Percentiles rank a stretch among this genome's conserved stretches.
These are phyloP conservation scores for Picea abies DNA, from an alignment of 83 land plant species.

Conservation along the genomic window DNA sequence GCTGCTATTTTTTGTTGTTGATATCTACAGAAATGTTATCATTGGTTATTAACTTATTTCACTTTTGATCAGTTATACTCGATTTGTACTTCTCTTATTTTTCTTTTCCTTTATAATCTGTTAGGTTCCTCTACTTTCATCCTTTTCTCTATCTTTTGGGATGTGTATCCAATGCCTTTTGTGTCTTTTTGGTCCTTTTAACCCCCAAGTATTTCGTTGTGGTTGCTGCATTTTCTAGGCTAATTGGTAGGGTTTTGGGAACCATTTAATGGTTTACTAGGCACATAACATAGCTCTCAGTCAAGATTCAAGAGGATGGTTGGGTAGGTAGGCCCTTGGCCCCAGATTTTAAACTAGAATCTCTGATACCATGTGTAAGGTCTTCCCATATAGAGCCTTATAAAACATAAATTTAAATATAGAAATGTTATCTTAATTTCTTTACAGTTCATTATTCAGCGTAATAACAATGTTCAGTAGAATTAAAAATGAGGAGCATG, in stretches of 20 bases:
- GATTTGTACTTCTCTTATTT: not conserved
- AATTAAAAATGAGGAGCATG: no score
- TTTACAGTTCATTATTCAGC: no score
- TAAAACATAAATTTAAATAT: no score
- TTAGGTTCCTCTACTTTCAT: not conserved
- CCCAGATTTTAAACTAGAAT: no score
- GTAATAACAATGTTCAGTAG: no score
- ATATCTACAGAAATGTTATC: no score
- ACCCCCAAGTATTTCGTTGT: not conserved
- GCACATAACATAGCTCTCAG: not conserved
- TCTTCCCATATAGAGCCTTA: no score
- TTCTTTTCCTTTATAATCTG: not conserved
- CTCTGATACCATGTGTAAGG: no score
- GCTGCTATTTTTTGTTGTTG: no score
- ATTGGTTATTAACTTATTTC: not conserved
- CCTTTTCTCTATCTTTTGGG: not conserved
- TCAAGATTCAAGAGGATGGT: no score
- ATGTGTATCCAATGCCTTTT: not conserved
- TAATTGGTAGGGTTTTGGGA: not conserved
- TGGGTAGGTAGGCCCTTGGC: no score
- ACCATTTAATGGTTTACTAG: not conserved
- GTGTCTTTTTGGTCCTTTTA: not conserved
- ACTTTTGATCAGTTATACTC: not conserved
- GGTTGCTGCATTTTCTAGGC: not conserved
- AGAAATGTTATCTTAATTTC: no score